A percentile compares a stretch with the other conserved stretches of the same genome.
Evolutionary conservation across 2,329 filamentous ascomycete genomes (phyloP).

Genomic region (Hypoxylon sp.): DNA sequence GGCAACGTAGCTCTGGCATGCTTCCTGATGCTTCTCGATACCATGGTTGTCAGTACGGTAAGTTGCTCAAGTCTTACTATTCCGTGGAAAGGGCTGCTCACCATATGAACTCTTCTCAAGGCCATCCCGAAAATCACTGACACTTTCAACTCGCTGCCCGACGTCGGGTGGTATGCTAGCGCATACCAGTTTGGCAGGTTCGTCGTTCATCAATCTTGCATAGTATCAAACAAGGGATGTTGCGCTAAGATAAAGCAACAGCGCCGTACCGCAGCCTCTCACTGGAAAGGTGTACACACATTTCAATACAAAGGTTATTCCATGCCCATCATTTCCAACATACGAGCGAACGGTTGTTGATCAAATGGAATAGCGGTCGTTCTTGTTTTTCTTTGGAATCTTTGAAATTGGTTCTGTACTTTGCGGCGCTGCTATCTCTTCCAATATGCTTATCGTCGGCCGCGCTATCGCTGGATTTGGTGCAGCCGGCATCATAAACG

Average conservation of each 20-base stretch:
- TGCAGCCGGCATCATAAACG: conserved; percentile 52
- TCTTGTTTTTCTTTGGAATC: conserved; percentile 45
- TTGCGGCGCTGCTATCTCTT: conserved; percentile 52
- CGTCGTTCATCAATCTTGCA: neutral
- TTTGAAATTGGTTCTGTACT: conserved; percentile 58
- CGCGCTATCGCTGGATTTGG: conserved; percentile 56
- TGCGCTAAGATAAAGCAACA: conserved; percentile 45
- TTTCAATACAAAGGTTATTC: conserved; percentile 49
- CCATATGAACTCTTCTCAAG: conserved; percentile 3
- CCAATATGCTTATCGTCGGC: conserved; percentile 55
- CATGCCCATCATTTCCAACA: too few relatives aligned
- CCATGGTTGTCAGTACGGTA: conserved; percentile 50
- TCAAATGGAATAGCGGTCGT: conserved; percentile 34
- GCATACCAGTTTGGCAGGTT: conserved; percentile 44
- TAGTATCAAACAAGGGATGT: too few relatives aligned
- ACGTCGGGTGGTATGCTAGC: conserved; percentile 58
- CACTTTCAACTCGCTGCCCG: conserved; percentile 51
- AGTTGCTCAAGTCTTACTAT: neutral
- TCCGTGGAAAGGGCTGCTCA: neutral
- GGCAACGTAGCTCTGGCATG: conserved; percentile 22
- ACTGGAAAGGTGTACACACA: conserved; percentile 50
- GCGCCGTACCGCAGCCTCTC: conserved; percentile 49
- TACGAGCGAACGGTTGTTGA: neutral
- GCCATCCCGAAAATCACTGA: conserved; percentile 51
- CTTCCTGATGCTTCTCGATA: conserved; percentile 50